These are phyloP conservation scores for Ganoderma sinense DNA, from an alignment of 1,284 basidiomycete species.

Conservation along the genomic window DNA sequence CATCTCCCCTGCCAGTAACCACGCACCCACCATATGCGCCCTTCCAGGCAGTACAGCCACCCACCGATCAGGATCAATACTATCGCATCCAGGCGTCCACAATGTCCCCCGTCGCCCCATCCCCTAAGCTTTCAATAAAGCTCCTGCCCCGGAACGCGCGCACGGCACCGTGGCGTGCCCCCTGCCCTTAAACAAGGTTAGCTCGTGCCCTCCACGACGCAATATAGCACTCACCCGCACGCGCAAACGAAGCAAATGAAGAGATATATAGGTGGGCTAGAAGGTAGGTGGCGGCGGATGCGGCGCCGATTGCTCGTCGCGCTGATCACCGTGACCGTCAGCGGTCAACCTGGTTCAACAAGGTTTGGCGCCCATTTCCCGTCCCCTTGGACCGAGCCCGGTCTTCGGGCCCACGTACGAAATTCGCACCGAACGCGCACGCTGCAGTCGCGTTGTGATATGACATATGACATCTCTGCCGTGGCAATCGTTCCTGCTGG, in stretches of 20 bases:
- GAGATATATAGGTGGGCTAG: background rate
- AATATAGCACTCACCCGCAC: background rate
- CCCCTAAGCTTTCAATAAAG: background rate
- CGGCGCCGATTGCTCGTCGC: background rate
- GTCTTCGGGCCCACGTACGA: background rate
- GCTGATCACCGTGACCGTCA: slow-evolving; percentile 1
- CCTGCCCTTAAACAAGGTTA: background rate
- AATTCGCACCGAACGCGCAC: background rate
- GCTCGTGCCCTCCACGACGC: background rate
- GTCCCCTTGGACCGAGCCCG: background rate
- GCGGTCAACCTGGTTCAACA: slow-evolving; percentile 4
- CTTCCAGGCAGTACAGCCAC: background rate
- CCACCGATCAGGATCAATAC: background rate
- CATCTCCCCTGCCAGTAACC: background rate
- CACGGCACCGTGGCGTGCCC: background rate
- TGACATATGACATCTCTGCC: too few relatives aligned
- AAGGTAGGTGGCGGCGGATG: background rate
- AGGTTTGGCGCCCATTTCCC: background rate
- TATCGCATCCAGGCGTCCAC: background rate
- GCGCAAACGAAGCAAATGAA: background rate
- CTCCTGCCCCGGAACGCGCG: background rate
- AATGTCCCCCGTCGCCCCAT: background rate
- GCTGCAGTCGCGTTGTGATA: background rate
- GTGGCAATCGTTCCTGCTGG: background rate
- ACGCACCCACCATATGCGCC: background rate